These are phyloP conservation scores for Rhizopogon vinicolor DNA, from an alignment of 768 basidiomycete species.

Conservation along the genomic window DNA sequence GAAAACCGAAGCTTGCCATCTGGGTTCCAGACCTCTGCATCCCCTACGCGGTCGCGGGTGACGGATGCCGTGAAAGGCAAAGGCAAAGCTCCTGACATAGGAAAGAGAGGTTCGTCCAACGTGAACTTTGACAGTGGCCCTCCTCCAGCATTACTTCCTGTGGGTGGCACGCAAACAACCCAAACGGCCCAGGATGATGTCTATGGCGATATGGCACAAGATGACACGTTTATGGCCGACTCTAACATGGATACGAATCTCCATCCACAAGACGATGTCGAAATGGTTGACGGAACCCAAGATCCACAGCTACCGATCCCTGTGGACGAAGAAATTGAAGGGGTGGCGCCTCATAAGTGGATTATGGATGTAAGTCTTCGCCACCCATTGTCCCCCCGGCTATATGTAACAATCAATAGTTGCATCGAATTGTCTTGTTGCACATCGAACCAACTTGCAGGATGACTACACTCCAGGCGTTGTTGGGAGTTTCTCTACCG, in stretches of 20 bases:
- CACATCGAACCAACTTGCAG: constrained; percentile 39
- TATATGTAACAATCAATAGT: constrained; percentile 29
- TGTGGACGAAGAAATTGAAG: constrained; percentile 27
- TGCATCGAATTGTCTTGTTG: constrained; percentile 56
- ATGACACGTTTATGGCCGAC: constrained; percentile 8
- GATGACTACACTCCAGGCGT: constrained; percentile 47
- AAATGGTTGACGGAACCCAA: constrained; percentile 26
- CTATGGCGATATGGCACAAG: constrained; percentile 11
- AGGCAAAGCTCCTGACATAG: constrained; percentile 4
- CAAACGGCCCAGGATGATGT: constrained; percentile 16
- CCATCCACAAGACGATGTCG: constrained; percentile 27
- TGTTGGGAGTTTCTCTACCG: constrained; percentile 36
- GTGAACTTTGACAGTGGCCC: not conserved
- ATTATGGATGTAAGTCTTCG: constrained; percentile 45
- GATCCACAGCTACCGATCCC: constrained; percentile 4
- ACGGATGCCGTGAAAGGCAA: constrained; percentile 11
- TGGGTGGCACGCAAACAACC: constrained; percentile 15
- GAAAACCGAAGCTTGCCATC: constrained; percentile 20
- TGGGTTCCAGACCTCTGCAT: constrained; percentile 18
- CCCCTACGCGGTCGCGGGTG: constrained; percentile 10
- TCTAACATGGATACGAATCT: constrained; percentile 15
- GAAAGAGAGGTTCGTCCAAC: not conserved
- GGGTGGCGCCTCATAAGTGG: constrained; percentile 44
- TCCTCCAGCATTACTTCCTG: constrained; percentile 15
- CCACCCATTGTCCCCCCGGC: not conserved